Conservation (phyloP, 2,329 filamentous ascomycete genomes). For the Colletotrichum graminicola region DNA sequence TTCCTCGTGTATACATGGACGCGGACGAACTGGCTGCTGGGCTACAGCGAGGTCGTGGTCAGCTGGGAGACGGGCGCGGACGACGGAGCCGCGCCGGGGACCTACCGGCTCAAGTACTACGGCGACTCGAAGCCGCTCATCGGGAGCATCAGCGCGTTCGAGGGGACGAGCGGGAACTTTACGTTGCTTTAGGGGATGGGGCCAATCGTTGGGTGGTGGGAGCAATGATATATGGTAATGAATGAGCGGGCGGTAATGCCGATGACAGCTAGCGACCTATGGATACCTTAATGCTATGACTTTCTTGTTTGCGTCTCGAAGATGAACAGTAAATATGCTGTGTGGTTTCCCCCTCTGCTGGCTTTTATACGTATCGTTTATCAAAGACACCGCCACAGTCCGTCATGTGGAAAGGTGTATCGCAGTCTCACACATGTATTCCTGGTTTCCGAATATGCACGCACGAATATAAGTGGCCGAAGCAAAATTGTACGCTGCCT, state of each 20-base stretch:
- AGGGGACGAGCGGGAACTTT: slow-evolving; percentile 73
- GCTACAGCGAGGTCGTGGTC: slow-evolving; percentile 82
- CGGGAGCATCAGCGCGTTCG: slow-evolving; percentile 74
- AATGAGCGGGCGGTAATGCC: not conserved
- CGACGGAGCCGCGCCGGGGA: slow-evolving; percentile 65
- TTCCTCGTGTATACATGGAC: slow-evolving; percentile 84
- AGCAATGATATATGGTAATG: too few relatives aligned
- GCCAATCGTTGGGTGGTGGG: not conserved
- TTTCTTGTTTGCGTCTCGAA: not conserved
- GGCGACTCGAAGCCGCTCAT: slow-evolving; percentile 81
- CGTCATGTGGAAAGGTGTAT: too few relatives aligned
- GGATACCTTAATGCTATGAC: not conserved
- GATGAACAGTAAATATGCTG: too few relatives aligned
- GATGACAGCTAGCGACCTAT: not conserved
- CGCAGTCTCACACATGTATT: too few relatives aligned
- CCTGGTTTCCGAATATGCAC: too few relatives aligned
- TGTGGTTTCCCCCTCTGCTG: too few relatives aligned
- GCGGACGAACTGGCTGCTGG: slow-evolving; percentile 75
- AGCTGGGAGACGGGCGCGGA: slow-evolving; percentile 77
- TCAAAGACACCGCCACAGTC: too few relatives aligned
- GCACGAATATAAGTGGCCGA: too few relatives aligned
- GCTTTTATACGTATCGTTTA: too few relatives aligned
- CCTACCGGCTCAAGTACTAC: slow-evolving; percentile 85
- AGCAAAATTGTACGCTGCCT: too few relatives aligned
- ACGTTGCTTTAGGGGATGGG: slow-evolving; percentile 46